Evolutionary conservation across 495 filamentous ascomycete species (phyloP).

Genomic region (Letharia lupina): DNA sequence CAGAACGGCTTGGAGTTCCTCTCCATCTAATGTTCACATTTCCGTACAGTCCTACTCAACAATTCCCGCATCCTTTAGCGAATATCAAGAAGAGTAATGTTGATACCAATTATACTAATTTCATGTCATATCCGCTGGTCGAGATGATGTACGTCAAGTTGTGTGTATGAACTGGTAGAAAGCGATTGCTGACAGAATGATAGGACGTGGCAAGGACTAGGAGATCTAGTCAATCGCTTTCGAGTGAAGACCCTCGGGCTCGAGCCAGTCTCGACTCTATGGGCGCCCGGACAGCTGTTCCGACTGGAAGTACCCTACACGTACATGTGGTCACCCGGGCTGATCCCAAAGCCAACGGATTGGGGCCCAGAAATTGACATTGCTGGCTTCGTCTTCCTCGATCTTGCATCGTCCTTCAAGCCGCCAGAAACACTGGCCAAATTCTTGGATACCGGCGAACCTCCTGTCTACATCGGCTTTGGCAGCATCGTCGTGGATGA

Average conservation of each 20-base stretch:
- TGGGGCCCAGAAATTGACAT: conserved; percentile 56
- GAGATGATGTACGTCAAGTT: conserved; percentile 46
- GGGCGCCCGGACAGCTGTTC: conserved; percentile 56
- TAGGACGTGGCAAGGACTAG: conserved; percentile 47
- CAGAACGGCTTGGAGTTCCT: conserved; percentile 55
- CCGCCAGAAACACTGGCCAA: conserved; percentile 45
- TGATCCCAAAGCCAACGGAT: conserved; percentile 58
- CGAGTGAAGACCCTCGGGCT: conserved; percentile 49
- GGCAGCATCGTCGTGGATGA: conserved; percentile 64
- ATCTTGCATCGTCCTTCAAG: conserved; percentile 51
- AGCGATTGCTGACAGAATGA: conserved; percentile 12
- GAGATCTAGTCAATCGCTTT: conserved; percentile 60
- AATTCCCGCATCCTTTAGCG: conserved; percentile 65
- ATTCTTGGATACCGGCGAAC: conserved; percentile 49
- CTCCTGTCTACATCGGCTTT: conserved; percentile 59
- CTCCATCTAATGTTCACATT: conserved; percentile 61
- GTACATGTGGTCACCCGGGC: conserved; percentile 56
- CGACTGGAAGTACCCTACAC: conserved; percentile 55
- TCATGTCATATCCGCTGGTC: conserved; percentile 63
- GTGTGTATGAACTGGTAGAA: not conserved
- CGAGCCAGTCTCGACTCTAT: conserved; percentile 52
- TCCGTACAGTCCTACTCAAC: conserved; percentile 58
- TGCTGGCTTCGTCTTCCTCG: conserved; percentile 57
- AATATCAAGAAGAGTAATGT: conserved; percentile 57
- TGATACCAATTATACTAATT: conserved; percentile 56